phyloP scores from a whole-genome alignment of 805 yeast genomes.

The Cyberlindnera mycetangii region DNA sequence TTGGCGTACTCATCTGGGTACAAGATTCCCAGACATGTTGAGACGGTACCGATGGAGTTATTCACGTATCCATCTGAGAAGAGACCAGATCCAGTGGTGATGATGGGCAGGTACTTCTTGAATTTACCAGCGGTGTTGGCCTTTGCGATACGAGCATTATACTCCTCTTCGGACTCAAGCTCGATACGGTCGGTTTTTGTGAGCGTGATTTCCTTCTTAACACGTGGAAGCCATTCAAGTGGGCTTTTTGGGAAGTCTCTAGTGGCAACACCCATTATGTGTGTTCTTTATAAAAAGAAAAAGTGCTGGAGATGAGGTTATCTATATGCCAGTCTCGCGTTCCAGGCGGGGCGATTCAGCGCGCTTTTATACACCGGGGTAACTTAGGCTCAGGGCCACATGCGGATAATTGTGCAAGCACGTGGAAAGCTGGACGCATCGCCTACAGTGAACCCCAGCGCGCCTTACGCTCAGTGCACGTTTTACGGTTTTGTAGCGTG shows the following conservation, averaged over 20 bases:
- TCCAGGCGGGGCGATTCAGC: background rate
- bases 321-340: no score
- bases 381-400: background rate
- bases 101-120: constrained; percentile 58
- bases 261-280: constrained; percentile 9
- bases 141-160: constrained; percentile 18
- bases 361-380: background rate
- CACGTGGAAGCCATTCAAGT: constrained; percentile 44
- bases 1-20: constrained; percentile 62
- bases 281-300: background rate
- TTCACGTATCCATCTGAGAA: constrained; percentile 93
- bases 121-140: constrained; percentile 23
- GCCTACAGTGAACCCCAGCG: no score
- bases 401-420: background rate
- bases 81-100: constrained; percentile 88
- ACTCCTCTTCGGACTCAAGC: constrained; percentile 28
- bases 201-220: constrained; percentile 42
- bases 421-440: background rate
- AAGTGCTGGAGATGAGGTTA: no score
- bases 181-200: constrained; percentile 26
- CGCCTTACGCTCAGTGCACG: no score
- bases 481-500: no score
- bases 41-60: constrained; percentile 76
- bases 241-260: constrained; percentile 61
- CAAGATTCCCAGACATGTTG: constrained; percentile 61